These are phyloP conservation scores for Fusarium sp. DNA, from an alignment of 2,329 filamentous ascomycete genomes.

Conservation along the genomic window DNA sequence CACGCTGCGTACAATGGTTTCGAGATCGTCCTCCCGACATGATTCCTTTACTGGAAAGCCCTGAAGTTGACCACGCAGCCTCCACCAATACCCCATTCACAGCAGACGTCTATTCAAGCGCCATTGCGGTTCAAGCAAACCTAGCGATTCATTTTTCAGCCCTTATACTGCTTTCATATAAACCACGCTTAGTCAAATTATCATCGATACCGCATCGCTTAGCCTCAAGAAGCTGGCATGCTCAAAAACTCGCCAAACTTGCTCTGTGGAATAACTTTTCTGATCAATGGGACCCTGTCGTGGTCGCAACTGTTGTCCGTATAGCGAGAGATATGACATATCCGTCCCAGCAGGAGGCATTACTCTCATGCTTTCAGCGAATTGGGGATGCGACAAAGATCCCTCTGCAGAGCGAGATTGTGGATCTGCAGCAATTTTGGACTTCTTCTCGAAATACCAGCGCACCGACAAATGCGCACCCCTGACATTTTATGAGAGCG, in stretches of 20 bases:
- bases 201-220: slow-evolving; percentile 1
- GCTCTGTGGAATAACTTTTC: slow-evolving; percentile 44
- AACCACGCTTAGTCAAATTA: slow-evolving; percentile 4
- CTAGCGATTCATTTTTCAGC: slow-evolving; percentile 7
- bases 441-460: slow-evolving; percentile 10
- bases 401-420: not conserved
- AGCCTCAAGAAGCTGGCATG: slow-evolving; percentile 38
- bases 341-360: slow-evolving; percentile 6
- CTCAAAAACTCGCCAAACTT: slow-evolving; percentile 45
- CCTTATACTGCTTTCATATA: slow-evolving; percentile 6
- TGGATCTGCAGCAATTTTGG: slow-evolving; percentile 18
- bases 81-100: slow-evolving; percentile 3
- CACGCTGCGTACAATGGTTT: slow-evolving; percentile 13
- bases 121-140: slow-evolving; percentile 7
- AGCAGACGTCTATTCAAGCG: slow-evolving; percentile 18
- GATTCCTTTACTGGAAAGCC: slow-evolving; percentile 2
- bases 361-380: slow-evolving; percentile 7
- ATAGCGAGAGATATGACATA: slow-evolving; percentile 36
- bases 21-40: slow-evolving; percentile 15
- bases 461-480: not conserved
- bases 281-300: slow-evolving; percentile 49
- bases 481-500: not conserved
- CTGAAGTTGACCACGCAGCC: not conserved
- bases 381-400: slow-evolving; percentile 21
- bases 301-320: slow-evolving; percentile 42